Base-by-base conservation (phyloP, 2,329 filamentous ascomycete species). In the Exophiala spinifera region DNA sequence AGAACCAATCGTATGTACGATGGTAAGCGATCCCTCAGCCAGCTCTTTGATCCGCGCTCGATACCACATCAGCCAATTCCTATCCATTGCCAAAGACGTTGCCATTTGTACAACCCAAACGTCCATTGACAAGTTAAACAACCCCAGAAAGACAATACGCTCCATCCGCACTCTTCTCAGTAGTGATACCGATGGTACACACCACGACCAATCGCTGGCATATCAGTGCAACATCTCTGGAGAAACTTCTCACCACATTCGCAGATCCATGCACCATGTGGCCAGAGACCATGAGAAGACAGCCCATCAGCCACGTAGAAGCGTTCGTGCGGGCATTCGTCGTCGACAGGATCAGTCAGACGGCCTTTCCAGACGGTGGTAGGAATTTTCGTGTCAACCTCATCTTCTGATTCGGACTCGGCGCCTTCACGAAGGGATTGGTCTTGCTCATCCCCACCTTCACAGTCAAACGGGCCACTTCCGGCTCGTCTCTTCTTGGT, bases 211-310 rank as follows among this genome's bases (percentile, higher is more conserved):
- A 52, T 23, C 13, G 46, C 15, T 7, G 49, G 49, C 13, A 40
- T 21, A n/a, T 49, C 23, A 6, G 40, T 52, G 7, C 45, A 17
- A 20, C 49, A 33, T 31, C 17, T 23, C 20, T 49, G 45, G 6
- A 49, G 44, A 19, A 46, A 31, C 15, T 39, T 42, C 14, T 34
- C 20, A 8, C 45, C 28, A n/a, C 39, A 46, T 25, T 34, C 15
- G 20, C 49, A 53, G 14, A 53, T 44, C 37, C 49, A 10, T n/a
- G 54, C 46, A 33, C 45, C 31, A 46, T 25, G 36, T 39, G 49
- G 49, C 54, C 54, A 53, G 2, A 53, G 39, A 14, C 54, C 54
- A 20, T 49, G 31, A 10, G 53, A 48, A 42, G 39, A 43, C 10
- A 11, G 7, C 15, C 46, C 52, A 34, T 55, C 42, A 21, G 49